Conservation (phyloP, 495 filamentous ascomycete genomes). For the Astrothelium subdiscretum region DNA sequence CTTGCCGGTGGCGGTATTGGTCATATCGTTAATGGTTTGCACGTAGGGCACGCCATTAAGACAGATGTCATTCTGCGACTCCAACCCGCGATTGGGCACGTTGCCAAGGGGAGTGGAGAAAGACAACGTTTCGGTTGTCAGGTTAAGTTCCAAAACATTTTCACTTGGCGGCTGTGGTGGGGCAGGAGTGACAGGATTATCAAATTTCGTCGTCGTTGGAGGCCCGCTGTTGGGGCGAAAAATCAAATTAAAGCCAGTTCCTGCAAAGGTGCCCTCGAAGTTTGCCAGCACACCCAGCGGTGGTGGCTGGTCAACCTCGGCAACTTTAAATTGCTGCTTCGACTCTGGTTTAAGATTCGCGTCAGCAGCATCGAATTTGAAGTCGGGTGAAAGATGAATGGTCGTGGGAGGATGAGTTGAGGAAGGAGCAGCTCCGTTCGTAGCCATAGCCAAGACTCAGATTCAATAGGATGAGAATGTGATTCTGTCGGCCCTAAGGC, state of each 20-base stretch:
- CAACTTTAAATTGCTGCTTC: too few species aligned
- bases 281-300: conserved; percentile 3
- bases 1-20: conserved; percentile 11
- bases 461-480: too few species aligned
- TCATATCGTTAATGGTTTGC: conserved; percentile 10
- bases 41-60: conserved; percentile 15
- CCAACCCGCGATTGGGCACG: conserved; percentile 14
- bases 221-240: conserved; percentile 11
- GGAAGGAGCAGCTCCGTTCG: too few species aligned
- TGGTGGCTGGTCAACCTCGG: background rate
- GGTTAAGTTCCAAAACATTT: conserved; percentile 13
- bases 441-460: too few species aligned
- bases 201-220: conserved; percentile 2
- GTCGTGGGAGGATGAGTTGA: too few species aligned
- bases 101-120: conserved; percentile 8
- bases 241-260: conserved; percentile 14
- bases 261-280: conserved; percentile 8
- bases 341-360: too few species aligned
- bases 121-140: conserved; percentile 10
- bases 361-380: too few species aligned
- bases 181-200: conserved; percentile 4
- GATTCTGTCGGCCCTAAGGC: too few species aligned
- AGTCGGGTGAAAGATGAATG: too few species aligned
- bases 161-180: conserved; percentile 1
- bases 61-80: conserved; percentile 8